phyloP scores from a whole-genome alignment of 2,329 filamentous ascomycete species.

The Verticillium zaregamsianum region DNA sequence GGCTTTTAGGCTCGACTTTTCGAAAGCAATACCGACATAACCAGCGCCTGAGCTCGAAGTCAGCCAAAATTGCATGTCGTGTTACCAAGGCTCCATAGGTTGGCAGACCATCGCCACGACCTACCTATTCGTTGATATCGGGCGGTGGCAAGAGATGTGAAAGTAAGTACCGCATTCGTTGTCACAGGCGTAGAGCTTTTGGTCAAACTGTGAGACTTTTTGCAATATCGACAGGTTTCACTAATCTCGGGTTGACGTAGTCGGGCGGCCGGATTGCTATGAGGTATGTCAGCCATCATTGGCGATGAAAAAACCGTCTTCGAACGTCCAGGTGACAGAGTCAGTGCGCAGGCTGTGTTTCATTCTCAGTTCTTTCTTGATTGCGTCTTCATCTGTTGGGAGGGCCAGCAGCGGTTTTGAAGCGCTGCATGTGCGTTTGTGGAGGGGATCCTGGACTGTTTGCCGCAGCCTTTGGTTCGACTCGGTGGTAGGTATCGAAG shows the following conservation, averaged over 20 bases:
- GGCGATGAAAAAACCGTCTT: not conserved
- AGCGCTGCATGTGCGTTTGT: slow-evolving; percentile 4
- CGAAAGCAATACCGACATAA: not conserved
- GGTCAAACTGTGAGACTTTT: not conserved
- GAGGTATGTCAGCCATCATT: not conserved
- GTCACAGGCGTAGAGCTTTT: not conserved
- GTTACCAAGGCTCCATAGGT: not conserved
- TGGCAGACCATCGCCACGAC: not conserved
- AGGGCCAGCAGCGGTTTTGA: slow-evolving; percentile 45
- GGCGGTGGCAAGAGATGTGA: not conserved
- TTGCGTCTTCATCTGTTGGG: slow-evolving; percentile 43
- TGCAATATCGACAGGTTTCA: not conserved
- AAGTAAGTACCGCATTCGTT: not conserved
- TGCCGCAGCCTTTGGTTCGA: slow-evolving; percentile 57
- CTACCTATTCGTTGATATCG: not conserved
- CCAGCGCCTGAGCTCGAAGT: not conserved
- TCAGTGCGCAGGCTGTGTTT: not conserved
- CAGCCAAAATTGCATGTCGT: not conserved
- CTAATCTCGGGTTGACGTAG: not conserved
- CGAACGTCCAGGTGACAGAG: not conserved
- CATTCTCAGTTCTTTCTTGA: slow-evolving; percentile 63
- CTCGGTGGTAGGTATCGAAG: slow-evolving; percentile 37
- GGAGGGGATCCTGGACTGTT: slow-evolving; percentile 29
- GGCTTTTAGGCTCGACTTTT: not conserved
- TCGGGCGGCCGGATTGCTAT: not conserved